phyloP scores from a whole-genome alignment of 352 stramenopile species.

The Phytopythium cucurbitacearum region DNA sequence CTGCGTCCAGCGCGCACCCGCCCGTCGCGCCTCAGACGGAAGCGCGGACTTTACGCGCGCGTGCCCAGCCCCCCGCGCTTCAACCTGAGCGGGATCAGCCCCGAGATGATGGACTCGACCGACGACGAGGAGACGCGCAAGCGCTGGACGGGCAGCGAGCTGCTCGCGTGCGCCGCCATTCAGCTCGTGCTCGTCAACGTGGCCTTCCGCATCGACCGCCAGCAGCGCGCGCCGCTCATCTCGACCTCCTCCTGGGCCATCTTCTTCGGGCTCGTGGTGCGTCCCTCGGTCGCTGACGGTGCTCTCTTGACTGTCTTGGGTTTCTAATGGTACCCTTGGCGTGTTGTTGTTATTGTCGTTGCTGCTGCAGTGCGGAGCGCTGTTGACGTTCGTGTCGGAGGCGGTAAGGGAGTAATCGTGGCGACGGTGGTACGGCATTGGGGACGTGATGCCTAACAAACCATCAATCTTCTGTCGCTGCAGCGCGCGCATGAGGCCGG shows the following conservation, averaged over 20 bases:
- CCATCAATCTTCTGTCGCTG: neutral
- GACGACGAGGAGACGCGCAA: slow-evolving; percentile 25
- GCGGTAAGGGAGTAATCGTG: slow-evolving; percentile 7
- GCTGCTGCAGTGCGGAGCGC: slow-evolving; percentile 23
- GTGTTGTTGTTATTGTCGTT: neutral
- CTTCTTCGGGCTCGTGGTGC: slow-evolving; percentile 39
- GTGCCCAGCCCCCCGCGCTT: neutral
- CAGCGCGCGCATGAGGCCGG: slow-evolving; percentile 39
- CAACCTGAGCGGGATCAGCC: neutral
- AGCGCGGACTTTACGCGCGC: neutral
- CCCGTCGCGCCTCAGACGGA: neutral
- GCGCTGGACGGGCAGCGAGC: slow-evolving; percentile 51
- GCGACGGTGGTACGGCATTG: neutral
- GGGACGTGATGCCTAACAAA: neutral
- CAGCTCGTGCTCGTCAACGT: slow-evolving; percentile 62
- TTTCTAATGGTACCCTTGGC: neutral
- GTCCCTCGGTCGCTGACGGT: neutral
- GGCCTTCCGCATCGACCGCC: slow-evolving; percentile 56
- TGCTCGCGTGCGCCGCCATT: slow-evolving; percentile 58
- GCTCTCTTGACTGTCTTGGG: slow-evolving; percentile 3
- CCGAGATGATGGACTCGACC: slow-evolving; percentile 12
- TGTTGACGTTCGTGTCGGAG: slow-evolving; percentile 39
- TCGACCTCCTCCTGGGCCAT: slow-evolving; percentile 70
- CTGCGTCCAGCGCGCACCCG: neutral
- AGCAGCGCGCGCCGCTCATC: slow-evolving; percentile 33